Evolutionary conservation across 1,139 yeast genomes (phyloP).

Genomic region (Blastobotrys apis): DNA sequence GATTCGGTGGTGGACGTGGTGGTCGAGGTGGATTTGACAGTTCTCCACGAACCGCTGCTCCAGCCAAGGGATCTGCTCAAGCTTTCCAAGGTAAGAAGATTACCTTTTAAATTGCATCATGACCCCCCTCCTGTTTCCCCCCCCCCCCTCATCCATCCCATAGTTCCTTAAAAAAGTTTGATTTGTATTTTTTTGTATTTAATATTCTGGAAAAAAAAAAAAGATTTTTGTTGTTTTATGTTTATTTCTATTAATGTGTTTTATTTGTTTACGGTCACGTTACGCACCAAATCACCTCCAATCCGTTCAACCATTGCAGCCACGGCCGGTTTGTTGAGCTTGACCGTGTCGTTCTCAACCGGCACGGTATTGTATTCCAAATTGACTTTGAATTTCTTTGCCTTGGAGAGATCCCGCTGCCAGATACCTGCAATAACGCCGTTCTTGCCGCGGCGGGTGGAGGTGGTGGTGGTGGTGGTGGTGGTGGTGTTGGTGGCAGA

Average conservation of each 20-base stretch:
- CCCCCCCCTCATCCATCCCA: no score
- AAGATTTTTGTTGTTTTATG: background rate
- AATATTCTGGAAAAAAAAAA: background rate
- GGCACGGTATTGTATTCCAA: conserved; percentile 75
- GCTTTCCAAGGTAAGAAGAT: conserved; percentile 38
- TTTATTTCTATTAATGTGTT: background rate
- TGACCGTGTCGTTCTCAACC: conserved; percentile 43
- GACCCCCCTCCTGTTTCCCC: no score
- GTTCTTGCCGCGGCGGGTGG: conserved; percentile 9
- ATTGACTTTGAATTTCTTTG: conserved; percentile 68
- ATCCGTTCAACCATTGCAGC: conserved; percentile 65
- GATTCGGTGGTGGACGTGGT: conserved; percentile 21
- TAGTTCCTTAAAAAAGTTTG: background rate
- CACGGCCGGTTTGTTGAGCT: conserved; percentile 69
- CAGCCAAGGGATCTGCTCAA: conserved; percentile 25
- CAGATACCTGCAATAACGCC: conserved; percentile 71
- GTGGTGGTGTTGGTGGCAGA: conserved; percentile 5
- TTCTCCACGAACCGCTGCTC: conserved; percentile 35
- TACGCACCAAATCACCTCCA: conserved; percentile 58
- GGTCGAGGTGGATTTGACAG: background rate
- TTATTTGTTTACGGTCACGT: conserved; percentile 15
- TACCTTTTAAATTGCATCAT: conserved; percentile 34
- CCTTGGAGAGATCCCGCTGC: conserved; percentile 56
- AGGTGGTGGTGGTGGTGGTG: conserved; percentile 17
- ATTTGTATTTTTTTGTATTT: conserved; percentile 1